Base-by-base conservation (phyloP, 257 asterid species). In the Plantago ovata region DNA sequence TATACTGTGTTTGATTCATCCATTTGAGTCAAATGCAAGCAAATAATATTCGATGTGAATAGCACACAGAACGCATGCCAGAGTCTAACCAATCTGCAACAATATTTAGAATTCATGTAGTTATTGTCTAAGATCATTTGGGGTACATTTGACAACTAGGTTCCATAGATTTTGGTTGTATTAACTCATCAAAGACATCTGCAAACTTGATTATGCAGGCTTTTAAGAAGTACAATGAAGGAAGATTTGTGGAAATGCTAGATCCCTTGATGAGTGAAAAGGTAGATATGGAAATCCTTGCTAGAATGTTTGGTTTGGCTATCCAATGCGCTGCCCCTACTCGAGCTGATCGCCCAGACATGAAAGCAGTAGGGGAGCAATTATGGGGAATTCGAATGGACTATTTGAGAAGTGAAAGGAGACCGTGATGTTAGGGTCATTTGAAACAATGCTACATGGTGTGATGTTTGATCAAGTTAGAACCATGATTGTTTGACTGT, bases 311-410 rank as follows among this genome's bases (percentile, higher is more conserved):
- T 22, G 77, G 66, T 68, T 77, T 93, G 77, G 93, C 97, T 3
- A 76, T 93, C 46, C 86, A 77, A 18, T 93, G 97, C 28, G 97
- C 85, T 0, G 99, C 99, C 11, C 99, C 99, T 10, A 76, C 91
- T 13, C 85, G 97, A 46, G 73, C 61, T 1, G 96, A 89, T 64
- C 94, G 96, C 2, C 99, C 99, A 0, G 97, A 89, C 64, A 89
- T 89, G 99, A 86, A 82, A 77, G 62, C 63, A 1, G 96, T 81
- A 0, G 87, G 81, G 7, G 88, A 89, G 81, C 94, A 81, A 79
- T 57, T 93, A 40, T 93, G 99, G 97, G 95, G 73, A 6, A 86
- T 93, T 53, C 72, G 99, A 80, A 82, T 79, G 89, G 97, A 86
- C 61, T 83, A 78, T 69, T 53, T 80, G 77, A 83, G 57, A 70